Evolutionary conservation across 192 early-diverging fungal species (phyloP).

Genomic region (Entophlyctis luteolus): DNA sequence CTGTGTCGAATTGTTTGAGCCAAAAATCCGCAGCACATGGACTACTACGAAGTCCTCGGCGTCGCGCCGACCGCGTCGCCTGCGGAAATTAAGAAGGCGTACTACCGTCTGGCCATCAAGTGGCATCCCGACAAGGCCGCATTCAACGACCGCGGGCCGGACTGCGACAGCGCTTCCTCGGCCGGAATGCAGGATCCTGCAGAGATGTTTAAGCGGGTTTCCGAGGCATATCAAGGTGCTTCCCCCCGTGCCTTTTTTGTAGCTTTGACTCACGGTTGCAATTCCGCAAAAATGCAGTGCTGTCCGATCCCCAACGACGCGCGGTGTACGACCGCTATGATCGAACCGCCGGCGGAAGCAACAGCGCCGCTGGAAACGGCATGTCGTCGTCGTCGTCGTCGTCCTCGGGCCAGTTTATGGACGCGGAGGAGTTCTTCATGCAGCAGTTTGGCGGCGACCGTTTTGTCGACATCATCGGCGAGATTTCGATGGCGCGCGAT

Average conservation of each 20-base stretch:
- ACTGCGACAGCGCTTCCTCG: too few species aligned
- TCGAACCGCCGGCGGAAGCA: conserved; percentile 45
- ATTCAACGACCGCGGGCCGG: conserved; percentile 61
- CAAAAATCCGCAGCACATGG: too few species aligned
- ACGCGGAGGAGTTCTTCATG: conserved; percentile 92
- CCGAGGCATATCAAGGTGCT: conserved; percentile 91
- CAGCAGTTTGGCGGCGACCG: conserved; percentile 96
- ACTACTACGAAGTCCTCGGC: conserved; percentile 84
- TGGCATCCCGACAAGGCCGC: conserved; percentile 88
- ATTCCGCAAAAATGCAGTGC: conserved; percentile 39
- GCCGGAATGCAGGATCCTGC: conserved; percentile 56
- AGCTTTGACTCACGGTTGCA: not conserved
- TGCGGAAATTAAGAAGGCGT: conserved; percentile 89
- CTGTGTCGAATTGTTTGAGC: too few species aligned
- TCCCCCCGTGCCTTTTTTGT: too few species aligned
- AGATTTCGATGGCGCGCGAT: conserved; percentile 91
- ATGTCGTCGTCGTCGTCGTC: too few species aligned
- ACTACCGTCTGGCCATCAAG: conserved; percentile 74
- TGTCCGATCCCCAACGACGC: conserved; percentile 86
- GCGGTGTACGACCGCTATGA: conserved; percentile 86
- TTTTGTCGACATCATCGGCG: conserved; percentile 96
- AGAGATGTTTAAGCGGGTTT: conserved; percentile 89
- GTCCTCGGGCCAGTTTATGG: conserved; percentile 60
- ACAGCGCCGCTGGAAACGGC: too few species aligned
- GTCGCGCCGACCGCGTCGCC: conserved; percentile 70